Conservation (phyloP, 495 filamentous ascomycete genomes). For the Penicillium angulare region DNA sequence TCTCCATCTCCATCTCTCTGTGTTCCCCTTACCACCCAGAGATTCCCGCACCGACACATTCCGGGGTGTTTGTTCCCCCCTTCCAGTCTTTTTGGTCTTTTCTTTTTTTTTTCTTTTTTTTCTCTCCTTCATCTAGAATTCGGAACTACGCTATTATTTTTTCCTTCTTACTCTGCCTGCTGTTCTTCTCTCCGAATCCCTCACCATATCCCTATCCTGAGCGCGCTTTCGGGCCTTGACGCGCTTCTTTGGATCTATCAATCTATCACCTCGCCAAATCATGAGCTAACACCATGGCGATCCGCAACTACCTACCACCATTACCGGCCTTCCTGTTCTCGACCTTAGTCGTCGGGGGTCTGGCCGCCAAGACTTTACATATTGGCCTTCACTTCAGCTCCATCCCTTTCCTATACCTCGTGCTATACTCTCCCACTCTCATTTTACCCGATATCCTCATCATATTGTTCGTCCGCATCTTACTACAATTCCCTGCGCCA, state of each 20-base stretch:
- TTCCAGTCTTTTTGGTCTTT: slow-evolving; percentile 11
- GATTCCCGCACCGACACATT: slow-evolving; percentile 6
- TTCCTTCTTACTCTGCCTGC: slow-evolving; percentile 1
- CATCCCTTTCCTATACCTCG: slow-evolving; percentile 36
- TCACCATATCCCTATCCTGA: not conserved
- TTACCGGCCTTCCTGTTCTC: slow-evolving; percentile 34
- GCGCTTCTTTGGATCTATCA: not conserved
- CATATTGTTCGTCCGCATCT: slow-evolving; percentile 25
- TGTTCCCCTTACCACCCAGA: not conserved
- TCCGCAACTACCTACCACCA: slow-evolving; percentile 23
- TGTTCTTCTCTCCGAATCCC: not conserved
- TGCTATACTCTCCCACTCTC: slow-evolving; percentile 37
- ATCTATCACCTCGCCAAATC: not conserved
- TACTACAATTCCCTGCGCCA: slow-evolving; percentile 25
- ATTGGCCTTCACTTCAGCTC: slow-evolving; percentile 35
- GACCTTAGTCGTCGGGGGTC: slow-evolving; percentile 32
- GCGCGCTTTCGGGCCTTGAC: not conserved
- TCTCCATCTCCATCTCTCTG: not conserved
- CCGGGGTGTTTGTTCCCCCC: slow-evolving; percentile 10
- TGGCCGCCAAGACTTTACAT: slow-evolving; percentile 37
- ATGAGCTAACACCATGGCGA: slow-evolving; percentile 28
- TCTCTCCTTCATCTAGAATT: not conserved
- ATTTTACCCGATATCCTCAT: slow-evolving; percentile 35
- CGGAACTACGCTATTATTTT: no score
- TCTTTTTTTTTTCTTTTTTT: slow-evolving; percentile 2